phyloP scores from a whole-genome alignment of 2,329 filamentous ascomycete species.

The Zelopaecilomyces penicillatus region DNA sequence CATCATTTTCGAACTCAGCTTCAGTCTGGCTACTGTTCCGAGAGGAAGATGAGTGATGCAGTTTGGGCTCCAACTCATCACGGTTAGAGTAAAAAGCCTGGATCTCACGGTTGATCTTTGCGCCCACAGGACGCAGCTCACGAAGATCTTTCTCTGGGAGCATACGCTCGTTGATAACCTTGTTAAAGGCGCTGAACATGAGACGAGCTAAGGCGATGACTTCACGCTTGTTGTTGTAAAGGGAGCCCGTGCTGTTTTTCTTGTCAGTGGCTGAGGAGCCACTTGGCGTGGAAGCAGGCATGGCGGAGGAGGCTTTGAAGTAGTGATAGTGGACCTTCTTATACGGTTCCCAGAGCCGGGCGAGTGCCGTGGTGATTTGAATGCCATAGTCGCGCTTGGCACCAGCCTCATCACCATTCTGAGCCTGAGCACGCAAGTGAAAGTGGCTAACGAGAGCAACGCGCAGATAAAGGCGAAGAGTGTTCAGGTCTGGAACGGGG shows the following conservation, averaged over 20 bases:
- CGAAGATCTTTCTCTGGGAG: constrained; percentile 25
- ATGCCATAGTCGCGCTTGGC: constrained; percentile 37
- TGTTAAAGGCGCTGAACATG: constrained; percentile 38
- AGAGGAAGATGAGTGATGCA: constrained; percentile 11
- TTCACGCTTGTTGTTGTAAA: constrained; percentile 31
- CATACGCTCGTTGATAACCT: constrained; percentile 33
- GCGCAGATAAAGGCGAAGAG: constrained; percentile 48
- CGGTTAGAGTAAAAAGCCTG: constrained; percentile 26
- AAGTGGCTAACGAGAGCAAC: constrained; percentile 42
- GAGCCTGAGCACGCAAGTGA: constrained; percentile 25
- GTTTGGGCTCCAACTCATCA: constrained; percentile 24
- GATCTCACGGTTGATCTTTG: constrained; percentile 30
- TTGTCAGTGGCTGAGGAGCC: constrained; percentile 9
- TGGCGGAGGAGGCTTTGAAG: constrained; percentile 19
- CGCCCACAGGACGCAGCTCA: constrained; percentile 23
- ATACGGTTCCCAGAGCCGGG: constrained; percentile 43
- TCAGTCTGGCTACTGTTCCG: background rate
- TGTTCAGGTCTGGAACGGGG: constrained; percentile 38
- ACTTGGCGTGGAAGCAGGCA: background rate
- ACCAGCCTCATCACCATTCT: constrained; percentile 20
- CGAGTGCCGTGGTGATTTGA: constrained; percentile 43
- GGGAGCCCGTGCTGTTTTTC: constrained; percentile 14
- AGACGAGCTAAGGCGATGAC: constrained; percentile 35
- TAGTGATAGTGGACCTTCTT: constrained; percentile 28
- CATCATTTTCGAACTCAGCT: background rate